These are phyloP conservation scores for Chrysanthemum makinoi DNA, from an alignment of 129 eudicot species.

Conservation along the genomic window DNA sequence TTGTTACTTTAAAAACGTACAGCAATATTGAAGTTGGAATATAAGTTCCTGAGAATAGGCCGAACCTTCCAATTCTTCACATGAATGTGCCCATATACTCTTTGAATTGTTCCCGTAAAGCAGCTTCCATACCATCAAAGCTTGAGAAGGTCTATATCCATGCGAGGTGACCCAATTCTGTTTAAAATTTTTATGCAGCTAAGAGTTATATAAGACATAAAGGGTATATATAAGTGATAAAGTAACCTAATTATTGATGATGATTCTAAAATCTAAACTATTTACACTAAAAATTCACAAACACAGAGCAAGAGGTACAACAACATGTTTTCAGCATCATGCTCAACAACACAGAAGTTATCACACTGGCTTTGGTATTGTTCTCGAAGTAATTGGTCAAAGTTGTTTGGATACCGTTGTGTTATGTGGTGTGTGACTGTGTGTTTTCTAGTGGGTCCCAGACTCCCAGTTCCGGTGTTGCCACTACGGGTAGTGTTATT, in stretches of 20 bases:
- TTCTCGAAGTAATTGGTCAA: too few relatives aligned
- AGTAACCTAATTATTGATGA: not conserved
- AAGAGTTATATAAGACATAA: conserved; percentile 3
- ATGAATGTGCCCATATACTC: conserved; percentile 63
- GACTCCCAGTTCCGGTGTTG: too few relatives aligned
- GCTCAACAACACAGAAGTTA: too few relatives aligned
- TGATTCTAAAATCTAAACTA: not conserved
- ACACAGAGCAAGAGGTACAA: not conserved
- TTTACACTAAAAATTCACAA: not conserved
- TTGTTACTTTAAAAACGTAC: not conserved
- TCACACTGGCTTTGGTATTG: too few relatives aligned
- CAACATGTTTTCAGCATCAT: too few relatives aligned
- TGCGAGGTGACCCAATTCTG: conserved; percentile 81
- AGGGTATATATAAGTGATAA: too few relatives aligned
- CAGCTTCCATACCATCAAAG: conserved; percentile 93
- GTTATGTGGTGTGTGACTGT: too few relatives aligned
- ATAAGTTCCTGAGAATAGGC: not conserved
- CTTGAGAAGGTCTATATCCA: conserved; percentile 93
- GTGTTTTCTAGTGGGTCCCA: too few relatives aligned
- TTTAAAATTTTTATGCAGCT: not conserved
- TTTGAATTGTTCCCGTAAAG: conserved; percentile 66
- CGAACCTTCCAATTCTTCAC: conserved; percentile 78
- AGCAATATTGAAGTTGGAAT: not conserved
- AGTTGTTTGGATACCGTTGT: too few relatives aligned
- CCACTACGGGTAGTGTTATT: too few relatives aligned